Percentiles rank a stretch among this genome's conserved stretches.
Conservation (phyloP, 2,329 filamentous ascomycete species). For the Aspergillus jensenii region DNA sequence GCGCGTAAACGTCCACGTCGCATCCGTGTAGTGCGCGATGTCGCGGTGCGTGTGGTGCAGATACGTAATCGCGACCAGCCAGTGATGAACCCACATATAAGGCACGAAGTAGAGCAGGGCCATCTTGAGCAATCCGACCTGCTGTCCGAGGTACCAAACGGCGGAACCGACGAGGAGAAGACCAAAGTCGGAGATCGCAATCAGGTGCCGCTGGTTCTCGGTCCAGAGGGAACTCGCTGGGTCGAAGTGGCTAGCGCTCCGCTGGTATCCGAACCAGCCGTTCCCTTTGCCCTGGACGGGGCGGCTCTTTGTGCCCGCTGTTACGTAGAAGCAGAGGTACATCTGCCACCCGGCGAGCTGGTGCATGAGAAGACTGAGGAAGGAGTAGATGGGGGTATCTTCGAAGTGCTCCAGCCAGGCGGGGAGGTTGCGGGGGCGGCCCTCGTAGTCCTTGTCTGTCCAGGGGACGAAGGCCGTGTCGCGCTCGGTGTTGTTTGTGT, state of each 20-base stretch:
- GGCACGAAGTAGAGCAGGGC: slow-evolving; percentile 62
- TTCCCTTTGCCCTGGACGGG: slow-evolving; percentile 23
- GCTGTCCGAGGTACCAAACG: slow-evolving; percentile 52
- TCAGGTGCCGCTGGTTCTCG: slow-evolving; percentile 55
- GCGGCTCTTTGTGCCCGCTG: slow-evolving; percentile 50
- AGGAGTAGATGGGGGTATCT: slow-evolving; percentile 60
- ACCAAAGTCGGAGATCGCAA: slow-evolving; percentile 62
- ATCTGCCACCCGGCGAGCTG: slow-evolving; percentile 65
- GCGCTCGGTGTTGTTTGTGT: slow-evolving; percentile 66
- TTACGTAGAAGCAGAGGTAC: slow-evolving; percentile 63
- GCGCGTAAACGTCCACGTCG: slow-evolving; percentile 62
- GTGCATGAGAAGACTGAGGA: slow-evolving; percentile 58
- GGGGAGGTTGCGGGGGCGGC: slow-evolving; percentile 45
- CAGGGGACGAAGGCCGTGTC: slow-evolving; percentile 65
- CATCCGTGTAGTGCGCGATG: slow-evolving; percentile 59
- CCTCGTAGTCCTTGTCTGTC: slow-evolving; percentile 35
- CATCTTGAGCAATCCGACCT: slow-evolving; percentile 58
- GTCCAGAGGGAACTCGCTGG: slow-evolving; percentile 63
- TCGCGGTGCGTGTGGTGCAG: slow-evolving; percentile 67
- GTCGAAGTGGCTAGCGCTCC: slow-evolving; percentile 56
- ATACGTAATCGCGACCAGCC: slow-evolving; percentile 75
- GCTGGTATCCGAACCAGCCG: slow-evolving; percentile 6
- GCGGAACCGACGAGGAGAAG: slow-evolving; percentile 52
- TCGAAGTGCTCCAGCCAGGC: slow-evolving; percentile 56
- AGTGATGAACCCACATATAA: slow-evolving; percentile 71